Evolutionary conservation across 2,329 filamentous ascomycete genomes (phyloP), one percentile per base, ranked within the genome.

Genomic region (Fusarium lyarnte): DNA sequence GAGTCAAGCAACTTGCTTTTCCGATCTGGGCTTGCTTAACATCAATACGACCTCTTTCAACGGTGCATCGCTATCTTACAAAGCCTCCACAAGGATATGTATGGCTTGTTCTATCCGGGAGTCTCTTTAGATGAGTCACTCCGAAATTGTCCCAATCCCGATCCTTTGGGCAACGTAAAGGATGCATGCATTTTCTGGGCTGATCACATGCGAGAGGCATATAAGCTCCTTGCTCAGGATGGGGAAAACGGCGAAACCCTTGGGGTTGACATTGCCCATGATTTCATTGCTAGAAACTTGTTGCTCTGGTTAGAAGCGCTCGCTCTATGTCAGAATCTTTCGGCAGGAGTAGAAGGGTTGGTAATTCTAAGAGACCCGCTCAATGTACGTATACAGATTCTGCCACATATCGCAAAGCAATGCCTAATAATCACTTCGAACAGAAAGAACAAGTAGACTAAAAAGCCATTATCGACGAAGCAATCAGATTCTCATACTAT

Each of bases 1-100:
- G 19, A 42, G 4, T 29, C 14, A 1, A 27, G 19, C 10, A 2
- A 0, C 0, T 8, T 16, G 1, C 23, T 53, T 0, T 36, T 42
- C 1, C 29, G 0, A 9, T 42, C 14, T 4, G 29, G 38, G 0
- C 19, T 60, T 13, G 12, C 23, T 0, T 29, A 36, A 0, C 19
- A 43, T 3, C 58, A 53, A 21, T 53, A 36, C n/a, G 1, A 11
- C 6, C 6, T 60, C 3, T 53, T 42, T 4, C 11, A 35, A 16
- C 2, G 14, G 19, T 60, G 45, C 3, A 36, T 60, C 3, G 8
- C 11, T 29, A 3, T 36, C 0, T 2, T 23, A 4, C 4, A 19
- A 23, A 9, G 5, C 13, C 36, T 36, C 0, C 36, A 9, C 0
- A 8, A 12, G 8, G 23, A 60, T 3, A 42, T 53, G 6, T 36